A percentile compares a stretch with the other conserved stretches of the same genome.
Evolutionary conservation across 768 basidiomycete species (phyloP).

Genomic region (Termitomyces sp.): DNA sequence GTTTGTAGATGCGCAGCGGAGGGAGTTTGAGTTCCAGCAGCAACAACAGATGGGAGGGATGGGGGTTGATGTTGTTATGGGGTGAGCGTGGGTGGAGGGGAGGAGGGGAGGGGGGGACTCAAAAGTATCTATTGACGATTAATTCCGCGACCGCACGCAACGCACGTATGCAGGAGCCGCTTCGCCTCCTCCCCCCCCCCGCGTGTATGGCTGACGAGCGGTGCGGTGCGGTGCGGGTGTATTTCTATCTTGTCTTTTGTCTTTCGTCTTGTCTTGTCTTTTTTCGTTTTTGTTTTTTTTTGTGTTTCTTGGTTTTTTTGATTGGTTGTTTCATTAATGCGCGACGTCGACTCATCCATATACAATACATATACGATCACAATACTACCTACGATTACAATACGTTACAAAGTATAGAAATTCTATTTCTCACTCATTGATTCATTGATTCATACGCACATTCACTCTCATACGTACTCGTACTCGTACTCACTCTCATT

Average conservation of each 20-base stretch:
- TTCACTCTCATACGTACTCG: no score
- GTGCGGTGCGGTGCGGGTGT: neutral
- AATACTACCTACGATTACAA: no score
- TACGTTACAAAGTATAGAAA: no score
- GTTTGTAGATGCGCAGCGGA: constrained; percentile 22
- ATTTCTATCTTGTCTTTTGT: neutral
- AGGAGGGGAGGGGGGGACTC: neutral
- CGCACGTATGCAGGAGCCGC: no score
- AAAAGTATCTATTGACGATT: neutral
- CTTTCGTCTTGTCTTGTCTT: neutral
- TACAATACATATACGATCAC: no score
- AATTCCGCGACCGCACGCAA: no score
- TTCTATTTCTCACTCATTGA: no score
- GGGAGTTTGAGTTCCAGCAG: constrained; percentile 18
- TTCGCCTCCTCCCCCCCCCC: no score
- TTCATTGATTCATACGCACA: no score
- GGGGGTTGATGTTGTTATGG: constrained; percentile 6
- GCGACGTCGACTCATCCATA: no score
- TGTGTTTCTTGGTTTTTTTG: neutral
- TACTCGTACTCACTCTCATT: no score
- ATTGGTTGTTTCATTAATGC: neutral
- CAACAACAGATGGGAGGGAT: constrained; percentile 9
- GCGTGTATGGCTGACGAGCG: no score
- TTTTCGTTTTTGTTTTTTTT: neutral
- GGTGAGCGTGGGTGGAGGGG: neutral